phyloP scores from a whole-genome alignment of 495 filamentous ascomycete genomes.

The Xylaria intraflava region DNA sequence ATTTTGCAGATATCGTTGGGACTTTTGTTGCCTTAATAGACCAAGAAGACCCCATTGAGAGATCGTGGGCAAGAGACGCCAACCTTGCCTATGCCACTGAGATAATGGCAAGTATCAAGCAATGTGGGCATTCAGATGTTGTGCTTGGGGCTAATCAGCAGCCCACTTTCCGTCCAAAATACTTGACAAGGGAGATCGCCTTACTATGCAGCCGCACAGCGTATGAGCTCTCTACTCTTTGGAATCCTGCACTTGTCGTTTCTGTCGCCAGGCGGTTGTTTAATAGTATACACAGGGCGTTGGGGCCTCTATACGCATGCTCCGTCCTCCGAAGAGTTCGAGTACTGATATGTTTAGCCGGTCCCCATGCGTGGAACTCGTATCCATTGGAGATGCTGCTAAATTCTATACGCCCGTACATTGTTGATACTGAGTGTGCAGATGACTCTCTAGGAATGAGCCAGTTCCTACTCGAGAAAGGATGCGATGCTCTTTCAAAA shows the following conservation, averaged over 20 bases:
- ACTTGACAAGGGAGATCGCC: slow-evolving; percentile 63
- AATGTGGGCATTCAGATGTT: slow-evolving; percentile 52
- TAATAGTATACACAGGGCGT: slow-evolving; percentile 73
- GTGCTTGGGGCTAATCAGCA: slow-evolving; percentile 68
- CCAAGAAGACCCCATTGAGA: slow-evolving; percentile 58
- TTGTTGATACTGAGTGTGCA: slow-evolving; percentile 78
- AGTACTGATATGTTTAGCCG: slow-evolving; percentile 72
- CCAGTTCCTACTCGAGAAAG: slow-evolving; percentile 72
- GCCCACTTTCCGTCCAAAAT: slow-evolving; percentile 75
- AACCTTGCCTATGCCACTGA: slow-evolving; percentile 52
- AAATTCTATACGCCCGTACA: slow-evolving; percentile 68
- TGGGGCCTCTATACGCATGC: slow-evolving; percentile 81
- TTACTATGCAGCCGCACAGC: slow-evolving; percentile 65
- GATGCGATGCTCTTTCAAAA: slow-evolving; percentile 55
- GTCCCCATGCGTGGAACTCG: slow-evolving; percentile 57
- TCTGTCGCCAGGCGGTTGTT: slow-evolving; percentile 73
- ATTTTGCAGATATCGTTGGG: slow-evolving; percentile 72
- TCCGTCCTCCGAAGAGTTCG: slow-evolving; percentile 80
- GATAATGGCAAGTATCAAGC: slow-evolving; percentile 60
- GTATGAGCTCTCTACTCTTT: slow-evolving; percentile 59
- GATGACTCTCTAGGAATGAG: slow-evolving; percentile 84
- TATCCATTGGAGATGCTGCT: slow-evolving; percentile 93
- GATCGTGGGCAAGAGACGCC: slow-evolving; percentile 59
- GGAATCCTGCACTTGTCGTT: slow-evolving; percentile 67
- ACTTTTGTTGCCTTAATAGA: slow-evolving; percentile 74